A percentile compares a stretch with the other conserved stretches of the same genome.
phyloP scores from a whole-genome alignment of 2,329 filamentous ascomycete genomes.

The Lecanicillium sp. region DNA sequence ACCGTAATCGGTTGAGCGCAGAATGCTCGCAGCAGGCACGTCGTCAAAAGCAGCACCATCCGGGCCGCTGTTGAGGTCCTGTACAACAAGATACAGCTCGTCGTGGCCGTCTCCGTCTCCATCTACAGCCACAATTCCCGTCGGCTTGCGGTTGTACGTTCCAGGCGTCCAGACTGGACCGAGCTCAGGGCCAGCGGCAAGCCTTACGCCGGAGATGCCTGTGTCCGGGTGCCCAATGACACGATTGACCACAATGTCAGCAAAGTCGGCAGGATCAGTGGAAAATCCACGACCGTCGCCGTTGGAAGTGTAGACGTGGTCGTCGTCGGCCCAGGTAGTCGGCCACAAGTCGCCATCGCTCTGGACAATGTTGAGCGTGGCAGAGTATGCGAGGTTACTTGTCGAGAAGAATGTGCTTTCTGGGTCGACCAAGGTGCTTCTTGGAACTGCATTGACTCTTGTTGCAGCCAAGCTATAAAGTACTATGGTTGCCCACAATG shows the following conservation, averaged over 20 bases:
- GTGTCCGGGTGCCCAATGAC: slow-evolving; percentile 3
- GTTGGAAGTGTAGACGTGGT: slow-evolving; percentile 6
- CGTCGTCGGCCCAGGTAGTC: slow-evolving; percentile 6
- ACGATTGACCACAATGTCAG: slow-evolving; percentile 5
- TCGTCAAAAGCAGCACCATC: slow-evolving; percentile 4
- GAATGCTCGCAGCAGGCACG: slow-evolving; percentile 5
- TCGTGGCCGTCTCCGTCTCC: slow-evolving; percentile 6
- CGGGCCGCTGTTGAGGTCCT: slow-evolving; percentile 2
- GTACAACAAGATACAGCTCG: slow-evolving; percentile 4
- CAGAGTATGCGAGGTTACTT: not conserved
- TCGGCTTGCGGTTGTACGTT: slow-evolving; percentile 6
- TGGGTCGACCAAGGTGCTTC: not conserved
- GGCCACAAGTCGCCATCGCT: slow-evolving; percentile 6
- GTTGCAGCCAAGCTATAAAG: not conserved
- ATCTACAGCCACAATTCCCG: slow-evolving; percentile 5
- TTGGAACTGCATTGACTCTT: not conserved
- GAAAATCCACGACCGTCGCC: slow-evolving; percentile 5
- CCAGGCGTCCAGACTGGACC: slow-evolving; percentile 5
- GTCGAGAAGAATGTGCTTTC: not conserved
- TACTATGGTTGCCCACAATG: too few species aligned
- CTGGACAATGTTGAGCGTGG: slow-evolving; percentile 3
- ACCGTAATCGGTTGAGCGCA: slow-evolving; percentile 5
- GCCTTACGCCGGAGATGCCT: slow-evolving; percentile 1
- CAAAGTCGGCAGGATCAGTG: slow-evolving; percentile 4
- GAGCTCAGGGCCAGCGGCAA: slow-evolving; percentile 1